Evolutionary conservation across 2,329 filamentous ascomycete species (phyloP), one percentile per base, ranked within the genome.

Genomic region (Claviceps purpurea): DNA sequence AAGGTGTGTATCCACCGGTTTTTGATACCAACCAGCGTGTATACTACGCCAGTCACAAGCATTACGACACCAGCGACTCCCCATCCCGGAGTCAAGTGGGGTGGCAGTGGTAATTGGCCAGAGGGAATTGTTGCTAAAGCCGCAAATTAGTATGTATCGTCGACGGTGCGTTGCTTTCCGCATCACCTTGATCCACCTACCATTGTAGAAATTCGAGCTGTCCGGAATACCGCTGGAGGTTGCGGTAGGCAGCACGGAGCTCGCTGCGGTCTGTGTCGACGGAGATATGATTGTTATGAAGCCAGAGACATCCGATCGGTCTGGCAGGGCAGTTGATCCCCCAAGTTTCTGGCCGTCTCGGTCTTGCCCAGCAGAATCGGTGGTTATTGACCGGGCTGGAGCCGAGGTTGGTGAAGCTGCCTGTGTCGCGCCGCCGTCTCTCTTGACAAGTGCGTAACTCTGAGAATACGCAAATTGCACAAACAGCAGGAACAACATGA

Each of bases 11-110:
- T 76, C 79, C 79, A 84, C 65, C 78, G 76, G 61, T 88, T 88
- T 67, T 88, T 91, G 61, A 95, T 88, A 1, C 90, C 90, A 58
- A 95, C 77, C 20, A 95, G 68, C 7, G 80, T 76, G 62, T 93
- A 85, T 6, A 79, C 71, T 8, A 76, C 62, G n/a, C 91, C 91
- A 8, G 82, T 79, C 4, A 82, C 63, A 44, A 97, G 74, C 54
- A 97, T 73, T 49, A 96, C 72, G 20, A 84, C 78, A 24, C 90
- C 91, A 38, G 82, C 83, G 48, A 96, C 78, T 3, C 82, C 87
- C 68, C 88, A 82, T 42, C 84, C 89, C 3, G 91, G 89, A 2
- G 89, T 95, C 47, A 97, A 75, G 52, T 66, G 69, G 0, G 91
- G 89, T 24, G 78, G 61, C 38, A 95, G 70, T 0, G 91, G 91